A percentile compares a stretch with the other conserved stretches of the same genome.
phyloP scores from a whole-genome alignment of 2,329 filamentous ascomycete species.

The Fusarium vanettenii region DNA sequence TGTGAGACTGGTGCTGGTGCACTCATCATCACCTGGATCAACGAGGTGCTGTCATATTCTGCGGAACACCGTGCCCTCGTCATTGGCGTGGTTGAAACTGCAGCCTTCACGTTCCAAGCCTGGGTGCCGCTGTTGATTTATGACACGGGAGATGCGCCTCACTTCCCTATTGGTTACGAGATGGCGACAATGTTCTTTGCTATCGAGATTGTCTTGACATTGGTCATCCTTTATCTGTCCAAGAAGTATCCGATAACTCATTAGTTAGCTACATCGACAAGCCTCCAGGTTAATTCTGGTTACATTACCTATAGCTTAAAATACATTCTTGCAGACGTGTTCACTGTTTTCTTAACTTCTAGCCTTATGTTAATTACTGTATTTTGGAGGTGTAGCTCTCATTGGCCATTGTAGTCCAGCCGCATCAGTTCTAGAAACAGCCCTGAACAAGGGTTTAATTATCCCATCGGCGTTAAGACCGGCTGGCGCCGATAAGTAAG shows the following conservation, averaged over 20 bases:
- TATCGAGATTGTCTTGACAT: slow-evolving; percentile 41
- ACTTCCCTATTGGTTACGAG: slow-evolving; percentile 53
- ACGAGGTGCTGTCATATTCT: slow-evolving; percentile 57
- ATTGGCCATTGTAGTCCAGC: neutral
- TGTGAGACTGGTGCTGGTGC: slow-evolving; percentile 50
- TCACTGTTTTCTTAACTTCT: neutral
- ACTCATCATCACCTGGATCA: slow-evolving; percentile 59
- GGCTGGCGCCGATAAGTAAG: neutral
- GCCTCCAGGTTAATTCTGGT: neutral
- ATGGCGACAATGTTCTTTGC: slow-evolving; percentile 48
- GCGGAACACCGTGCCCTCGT: slow-evolving; percentile 62
- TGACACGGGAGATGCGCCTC: slow-evolving; percentile 51
- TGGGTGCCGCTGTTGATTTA: slow-evolving; percentile 56
- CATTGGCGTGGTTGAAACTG: slow-evolving; percentile 60
- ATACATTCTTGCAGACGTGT: neutral
- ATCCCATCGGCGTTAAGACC: neutral
- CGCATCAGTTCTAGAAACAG: neutral
- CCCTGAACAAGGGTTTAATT: neutral
- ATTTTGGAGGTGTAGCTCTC: neutral
- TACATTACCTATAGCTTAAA: neutral
- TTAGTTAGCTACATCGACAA: neutral
- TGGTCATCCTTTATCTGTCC: slow-evolving; percentile 32
- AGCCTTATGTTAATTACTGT: neutral
- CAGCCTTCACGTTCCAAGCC: slow-evolving; percentile 56
- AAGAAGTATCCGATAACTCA: slow-evolving; percentile 1